Conservation (phyloP, 106 monocot species). For the Ottelia alismoides region DNA sequence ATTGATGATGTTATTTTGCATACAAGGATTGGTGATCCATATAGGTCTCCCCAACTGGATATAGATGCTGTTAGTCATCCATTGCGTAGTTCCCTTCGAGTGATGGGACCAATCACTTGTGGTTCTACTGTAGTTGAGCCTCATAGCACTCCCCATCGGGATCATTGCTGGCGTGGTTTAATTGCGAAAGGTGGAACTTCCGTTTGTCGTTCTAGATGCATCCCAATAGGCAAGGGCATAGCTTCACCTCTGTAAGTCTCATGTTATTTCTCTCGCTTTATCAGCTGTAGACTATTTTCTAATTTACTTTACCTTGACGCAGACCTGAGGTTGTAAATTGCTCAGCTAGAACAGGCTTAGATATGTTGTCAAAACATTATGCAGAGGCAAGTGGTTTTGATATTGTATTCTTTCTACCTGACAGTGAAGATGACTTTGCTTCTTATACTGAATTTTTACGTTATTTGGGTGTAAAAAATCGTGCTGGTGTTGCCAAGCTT, state of each 20-base stretch:
- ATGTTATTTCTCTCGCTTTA: constrained; percentile 4
- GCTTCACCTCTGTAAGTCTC: constrained; percentile 65
- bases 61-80: constrained; percentile 14
- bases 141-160: constrained; percentile 19
- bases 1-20: constrained; percentile 15
- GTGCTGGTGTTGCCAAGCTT: constrained; percentile 93
- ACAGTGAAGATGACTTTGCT: constrained; percentile 92
- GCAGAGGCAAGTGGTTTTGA: constrained; percentile 77
- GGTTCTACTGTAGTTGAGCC: constrained; percentile 5
- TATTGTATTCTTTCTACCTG: constrained; percentile 86
- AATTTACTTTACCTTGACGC: constrained; percentile 3
- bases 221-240: constrained; percentile 69
- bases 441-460: constrained; percentile 92
- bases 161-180: constrained; percentile 71
- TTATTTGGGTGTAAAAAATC: constrained; percentile 65
- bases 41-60: constrained; percentile 15
- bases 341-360: constrained; percentile 86
- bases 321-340: constrained; percentile 80
- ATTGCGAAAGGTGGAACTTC: constrained; percentile 85
- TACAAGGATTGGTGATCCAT: constrained; percentile 22
- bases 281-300: constrained; percentile 3
- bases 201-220: constrained; percentile 86
- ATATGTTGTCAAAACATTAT: constrained; percentile 81
- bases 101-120: no score
- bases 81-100: constrained; percentile 22